These are phyloP conservation scores for Calonectria hawksworthii DNA, from an alignment of 2,329 filamentous ascomycete genomes.

Conservation along the genomic window DNA sequence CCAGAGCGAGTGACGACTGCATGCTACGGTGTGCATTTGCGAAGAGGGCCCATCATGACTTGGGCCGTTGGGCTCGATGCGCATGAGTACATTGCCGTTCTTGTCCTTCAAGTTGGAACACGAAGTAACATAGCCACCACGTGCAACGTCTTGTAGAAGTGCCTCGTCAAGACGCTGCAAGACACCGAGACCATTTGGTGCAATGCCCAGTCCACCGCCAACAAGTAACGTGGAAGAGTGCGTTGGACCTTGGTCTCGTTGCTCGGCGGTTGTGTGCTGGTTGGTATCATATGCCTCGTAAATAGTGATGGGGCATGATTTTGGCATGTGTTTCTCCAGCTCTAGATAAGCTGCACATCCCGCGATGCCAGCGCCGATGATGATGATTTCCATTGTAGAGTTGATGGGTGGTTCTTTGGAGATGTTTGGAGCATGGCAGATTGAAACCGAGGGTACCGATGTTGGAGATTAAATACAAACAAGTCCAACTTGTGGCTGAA, in stretches of 20 bases:
- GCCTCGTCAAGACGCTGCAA: constrained; percentile 40
- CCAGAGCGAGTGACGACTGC: constrained; percentile 44
- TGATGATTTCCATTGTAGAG: constrained; percentile 40
- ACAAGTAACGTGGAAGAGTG: constrained; percentile 43
- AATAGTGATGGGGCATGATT: constrained; percentile 34
- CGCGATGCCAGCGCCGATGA: constrained; percentile 45
- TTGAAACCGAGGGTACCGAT: neutral
- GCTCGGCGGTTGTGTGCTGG: constrained; percentile 30
- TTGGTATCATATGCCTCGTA: constrained; percentile 43
- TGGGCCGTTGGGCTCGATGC: constrained; percentile 30
- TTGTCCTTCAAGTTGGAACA: constrained; percentile 43
- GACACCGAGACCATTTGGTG: constrained; percentile 43
- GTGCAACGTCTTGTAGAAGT: constrained; percentile 40
- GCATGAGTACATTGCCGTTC: constrained; percentile 37
- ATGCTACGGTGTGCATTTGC: constrained; percentile 38
- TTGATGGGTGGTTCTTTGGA: no score
- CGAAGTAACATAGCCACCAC: constrained; percentile 38
- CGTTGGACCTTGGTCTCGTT: constrained; percentile 36
- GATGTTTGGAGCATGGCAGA: neutral
- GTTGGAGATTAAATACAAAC: neutral
- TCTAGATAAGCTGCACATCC: constrained; percentile 43
- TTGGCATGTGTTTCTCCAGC: constrained; percentile 39
- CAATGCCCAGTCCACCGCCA: constrained; percentile 42
- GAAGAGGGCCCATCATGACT: neutral
- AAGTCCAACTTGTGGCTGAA: neutral